These are phyloP conservation scores for Penicillium atrosanguineum DNA, from an alignment of 495 filamentous ascomycete species.

Conservation along the genomic window DNA sequence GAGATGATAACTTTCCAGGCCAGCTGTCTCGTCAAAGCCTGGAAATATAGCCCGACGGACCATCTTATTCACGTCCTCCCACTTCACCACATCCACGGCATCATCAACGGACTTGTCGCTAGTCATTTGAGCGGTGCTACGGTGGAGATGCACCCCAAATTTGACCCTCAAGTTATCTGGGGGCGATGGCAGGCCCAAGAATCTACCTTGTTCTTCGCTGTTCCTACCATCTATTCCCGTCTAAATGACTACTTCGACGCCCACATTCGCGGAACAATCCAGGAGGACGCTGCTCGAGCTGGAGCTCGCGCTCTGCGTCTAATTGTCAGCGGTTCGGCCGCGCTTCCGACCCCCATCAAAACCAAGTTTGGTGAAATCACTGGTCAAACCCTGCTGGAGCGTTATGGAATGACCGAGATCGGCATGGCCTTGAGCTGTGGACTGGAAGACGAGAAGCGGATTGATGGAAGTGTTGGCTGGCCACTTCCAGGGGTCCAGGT, in stretches of 20 bases:
- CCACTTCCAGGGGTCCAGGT: slow-evolving; percentile 43
- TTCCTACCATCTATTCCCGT: slow-evolving; percentile 47
- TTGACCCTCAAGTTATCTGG: slow-evolving; percentile 45
- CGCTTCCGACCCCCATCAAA: slow-evolving; percentile 43
- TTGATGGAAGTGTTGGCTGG: slow-evolving; percentile 49
- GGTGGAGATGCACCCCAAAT: slow-evolving; percentile 46
- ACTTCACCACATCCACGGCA: slow-evolving; percentile 45
- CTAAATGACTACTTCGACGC: slow-evolving; percentile 46
- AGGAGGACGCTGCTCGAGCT: slow-evolving; percentile 28
- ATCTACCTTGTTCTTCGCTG: slow-evolving; percentile 45
- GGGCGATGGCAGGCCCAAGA: slow-evolving; percentile 36
- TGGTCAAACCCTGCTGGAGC: slow-evolving; percentile 41
- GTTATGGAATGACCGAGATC: slow-evolving; percentile 50
- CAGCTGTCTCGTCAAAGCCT: slow-evolving; percentile 35
- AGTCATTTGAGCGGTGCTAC: slow-evolving; percentile 39
- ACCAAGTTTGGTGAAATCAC: slow-evolving; percentile 40
- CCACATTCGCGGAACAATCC: slow-evolving; percentile 38
- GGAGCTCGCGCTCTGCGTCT: slow-evolving; percentile 38
- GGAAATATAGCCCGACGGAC: slow-evolving; percentile 35
- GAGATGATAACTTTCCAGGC: slow-evolving; percentile 47
- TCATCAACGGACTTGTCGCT: slow-evolving; percentile 41
- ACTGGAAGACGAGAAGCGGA: slow-evolving; percentile 32
- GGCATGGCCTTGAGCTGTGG: slow-evolving; percentile 48
- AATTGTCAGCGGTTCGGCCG: slow-evolving; percentile 43
- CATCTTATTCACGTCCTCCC: slow-evolving; percentile 46